Evolutionary conservation across 139 green algal species (phyloP).

Genomic region (Ostreobium quekettii): DNA sequence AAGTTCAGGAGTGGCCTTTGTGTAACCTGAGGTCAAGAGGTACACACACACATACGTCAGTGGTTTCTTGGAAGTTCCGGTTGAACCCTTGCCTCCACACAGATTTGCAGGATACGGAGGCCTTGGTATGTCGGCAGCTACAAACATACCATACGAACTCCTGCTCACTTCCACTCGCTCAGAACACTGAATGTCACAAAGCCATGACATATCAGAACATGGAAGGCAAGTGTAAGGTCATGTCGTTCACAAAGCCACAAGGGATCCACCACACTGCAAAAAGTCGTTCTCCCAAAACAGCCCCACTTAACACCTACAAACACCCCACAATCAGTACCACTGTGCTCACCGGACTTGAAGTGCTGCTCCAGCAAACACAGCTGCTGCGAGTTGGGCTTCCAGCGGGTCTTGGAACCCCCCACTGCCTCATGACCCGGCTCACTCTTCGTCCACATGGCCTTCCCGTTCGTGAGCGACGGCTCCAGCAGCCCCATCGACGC

Average conservation of each 20-base stretch:
- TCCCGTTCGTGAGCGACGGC: not conserved
- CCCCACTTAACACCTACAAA: too few species aligned
- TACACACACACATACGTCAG: not conserved
- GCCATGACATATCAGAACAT: too few species aligned
- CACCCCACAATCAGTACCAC: not conserved
- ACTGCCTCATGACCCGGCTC: not conserved
- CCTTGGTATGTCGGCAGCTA: not conserved
- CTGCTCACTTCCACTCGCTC: not conserved
- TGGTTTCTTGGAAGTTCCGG: not conserved
- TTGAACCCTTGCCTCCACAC: not conserved
- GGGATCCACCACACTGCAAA: too few species aligned
- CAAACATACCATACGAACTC: too few species aligned
- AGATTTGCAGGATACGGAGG: not conserved
- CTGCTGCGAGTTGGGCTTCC: constrained; percentile 14
- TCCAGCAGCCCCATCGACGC: too few species aligned
- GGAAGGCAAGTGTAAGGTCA: not conserved
- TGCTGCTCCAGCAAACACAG: constrained; percentile 7
- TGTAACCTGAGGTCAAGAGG: constrained; percentile 12
- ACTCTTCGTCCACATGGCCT: not conserved
- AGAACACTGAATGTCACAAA: too few species aligned
- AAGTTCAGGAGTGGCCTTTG: constrained; percentile 14
- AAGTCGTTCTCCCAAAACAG: too few species aligned
- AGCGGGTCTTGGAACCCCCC: constrained; percentile 7
- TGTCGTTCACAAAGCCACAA: not conserved
- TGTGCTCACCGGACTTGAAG: constrained; percentile 4